These are phyloP conservation scores for Heteromeles arbutifolia DNA, from an alignment of 306 rosid species.

Conservation along the genomic window DNA sequence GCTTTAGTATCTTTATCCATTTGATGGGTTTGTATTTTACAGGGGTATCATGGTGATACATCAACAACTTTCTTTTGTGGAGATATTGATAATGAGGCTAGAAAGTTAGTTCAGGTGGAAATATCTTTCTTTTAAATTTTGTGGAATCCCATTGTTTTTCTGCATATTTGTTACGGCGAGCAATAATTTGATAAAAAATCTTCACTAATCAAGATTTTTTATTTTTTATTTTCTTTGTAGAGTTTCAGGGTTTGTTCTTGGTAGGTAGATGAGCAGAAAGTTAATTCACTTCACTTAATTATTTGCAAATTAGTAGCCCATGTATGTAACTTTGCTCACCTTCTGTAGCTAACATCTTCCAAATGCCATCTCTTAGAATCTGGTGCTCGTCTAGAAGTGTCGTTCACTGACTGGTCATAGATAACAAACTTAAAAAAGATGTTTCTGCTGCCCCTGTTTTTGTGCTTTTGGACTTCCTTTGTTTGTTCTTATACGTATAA, in stretches of 20 bases:
- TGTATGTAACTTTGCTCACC: neutral
- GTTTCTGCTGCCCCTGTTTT: neutral
- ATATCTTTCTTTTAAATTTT: slow-evolving; percentile 6
- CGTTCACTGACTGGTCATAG: neutral
- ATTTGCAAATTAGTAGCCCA: neutral
- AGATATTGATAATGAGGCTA: slow-evolving; percentile 61
- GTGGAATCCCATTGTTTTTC: neutral
- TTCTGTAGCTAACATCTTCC: neutral
- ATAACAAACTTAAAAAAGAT: neutral
- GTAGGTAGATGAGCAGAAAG: no score
- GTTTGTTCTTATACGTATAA: neutral
- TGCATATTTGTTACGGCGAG: neutral
- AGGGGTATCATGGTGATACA: slow-evolving; percentile 95
- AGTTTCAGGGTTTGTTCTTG: no score
- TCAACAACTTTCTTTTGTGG: slow-evolving; percentile 87
- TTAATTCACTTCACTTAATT: neutral
- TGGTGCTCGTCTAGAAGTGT: neutral
- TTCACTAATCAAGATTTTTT: neutral
- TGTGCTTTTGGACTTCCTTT: neutral
- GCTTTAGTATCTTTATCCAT: slow-evolving; percentile 13
- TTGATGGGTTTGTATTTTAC: slow-evolving; percentile 23
- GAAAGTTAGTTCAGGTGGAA: slow-evolving; percentile 68
- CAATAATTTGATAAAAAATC: neutral
- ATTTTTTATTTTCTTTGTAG: no score
- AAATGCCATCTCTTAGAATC: neutral